Conservation (phyloP, 208 protist genomes). For the Leishmania arabica region DNA sequence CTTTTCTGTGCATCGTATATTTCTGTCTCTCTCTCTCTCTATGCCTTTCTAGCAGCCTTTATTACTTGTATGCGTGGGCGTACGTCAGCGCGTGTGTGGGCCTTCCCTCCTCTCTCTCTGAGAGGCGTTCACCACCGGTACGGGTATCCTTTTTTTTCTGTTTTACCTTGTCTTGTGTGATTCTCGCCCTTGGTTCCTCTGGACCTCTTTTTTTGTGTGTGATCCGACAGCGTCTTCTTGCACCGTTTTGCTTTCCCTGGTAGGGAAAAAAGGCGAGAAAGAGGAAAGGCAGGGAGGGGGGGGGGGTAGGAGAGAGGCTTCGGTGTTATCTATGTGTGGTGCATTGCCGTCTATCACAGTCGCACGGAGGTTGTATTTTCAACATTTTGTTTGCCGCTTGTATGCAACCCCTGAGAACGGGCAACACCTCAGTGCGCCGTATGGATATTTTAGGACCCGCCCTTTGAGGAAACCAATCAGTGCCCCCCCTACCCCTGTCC, state of each 20-base stretch:
- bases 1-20: neutral
- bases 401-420: neutral
- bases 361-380: neutral
- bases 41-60: neutral
- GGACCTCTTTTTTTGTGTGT: neutral
- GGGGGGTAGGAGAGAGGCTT: neutral
- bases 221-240: neutral
- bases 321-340: neutral
- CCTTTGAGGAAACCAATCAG: neutral
- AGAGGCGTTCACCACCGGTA: neutral
- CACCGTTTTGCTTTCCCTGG: neutral
- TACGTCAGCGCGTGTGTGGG: neutral
- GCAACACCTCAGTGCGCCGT: too few relatives aligned
- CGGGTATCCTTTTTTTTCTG: neutral
- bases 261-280: neutral
- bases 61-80: neutral
- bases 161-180: neutral
- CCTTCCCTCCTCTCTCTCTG: neutral
- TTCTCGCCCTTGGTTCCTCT: neutral
- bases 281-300: neutral
- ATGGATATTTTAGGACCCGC: too few relatives aligned
- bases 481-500: neutral
- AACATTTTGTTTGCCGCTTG: neutral
- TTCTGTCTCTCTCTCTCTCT: neutral
- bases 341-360: neutral